These are phyloP conservation scores for Endogone sp. DNA, from an alignment of 192 early-diverging fungal species.

Conservation along the genomic window DNA sequence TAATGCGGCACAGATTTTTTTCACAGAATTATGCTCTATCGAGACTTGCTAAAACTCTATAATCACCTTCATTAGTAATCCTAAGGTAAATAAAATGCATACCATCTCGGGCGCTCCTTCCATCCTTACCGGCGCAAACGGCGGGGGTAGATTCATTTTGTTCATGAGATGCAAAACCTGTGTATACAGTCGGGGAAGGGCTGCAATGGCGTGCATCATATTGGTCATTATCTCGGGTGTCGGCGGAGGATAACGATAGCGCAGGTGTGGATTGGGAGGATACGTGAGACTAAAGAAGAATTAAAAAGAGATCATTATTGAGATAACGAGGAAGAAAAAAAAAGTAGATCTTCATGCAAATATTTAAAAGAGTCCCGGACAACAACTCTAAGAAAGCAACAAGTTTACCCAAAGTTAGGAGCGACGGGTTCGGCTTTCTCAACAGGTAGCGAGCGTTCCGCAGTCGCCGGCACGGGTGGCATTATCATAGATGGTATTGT, in stretches of 20 bases:
- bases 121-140: slow-evolving; percentile 25
- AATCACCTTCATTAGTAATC: no score
- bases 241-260: slow-evolving; percentile 39
- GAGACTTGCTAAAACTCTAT: no score
- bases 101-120: slow-evolving; percentile 11
- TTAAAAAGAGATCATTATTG: not conserved
- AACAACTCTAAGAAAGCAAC: not conserved
- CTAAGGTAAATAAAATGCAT: not conserved
- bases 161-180: slow-evolving; percentile 63
- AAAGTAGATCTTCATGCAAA: not conserved
- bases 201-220: slow-evolving; percentile 48
- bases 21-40: no score
- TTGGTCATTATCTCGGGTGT: slow-evolving; percentile 43
- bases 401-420: slow-evolving; percentile 19
- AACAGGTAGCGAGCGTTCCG: slow-evolving; percentile 3
- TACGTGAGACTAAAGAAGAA: slow-evolving; percentile 29
- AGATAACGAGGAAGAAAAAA: not conserved
- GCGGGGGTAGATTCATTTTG: slow-evolving; percentile 58
- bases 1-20: not conserved
- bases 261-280: slow-evolving; percentile 32
- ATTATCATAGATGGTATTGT: slow-evolving; percentile 6
- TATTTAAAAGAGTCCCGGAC: not conserved
- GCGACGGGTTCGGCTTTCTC: slow-evolving; percentile 22
- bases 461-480: no score
- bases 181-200: slow-evolving; percentile 48